These are phyloP conservation scores for Phytophthora syringae DNA, from an alignment of 352 stramenopile species.

Conservation along the genomic window DNA sequence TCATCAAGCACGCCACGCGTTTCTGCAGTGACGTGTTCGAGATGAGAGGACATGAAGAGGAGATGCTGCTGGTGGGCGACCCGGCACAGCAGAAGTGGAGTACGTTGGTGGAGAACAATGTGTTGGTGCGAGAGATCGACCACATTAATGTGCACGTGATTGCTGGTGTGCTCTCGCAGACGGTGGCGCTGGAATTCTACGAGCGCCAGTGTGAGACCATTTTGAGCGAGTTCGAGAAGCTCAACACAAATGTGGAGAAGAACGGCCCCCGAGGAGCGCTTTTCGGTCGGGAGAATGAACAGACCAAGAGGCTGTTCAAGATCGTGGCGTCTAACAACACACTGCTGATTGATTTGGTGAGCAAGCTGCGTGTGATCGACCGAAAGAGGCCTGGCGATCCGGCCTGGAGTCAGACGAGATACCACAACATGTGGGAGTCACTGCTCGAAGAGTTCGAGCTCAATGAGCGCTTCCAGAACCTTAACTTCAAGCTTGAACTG, in stretches of 20 bases:
- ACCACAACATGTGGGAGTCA: slow-evolving; percentile 93
- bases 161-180: slow-evolving; percentile 95
- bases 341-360: slow-evolving; percentile 96
- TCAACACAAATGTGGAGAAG: slow-evolving; percentile 90
- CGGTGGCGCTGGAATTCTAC: slow-evolving; percentile 96
- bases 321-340: slow-evolving; percentile 97
- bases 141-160: slow-evolving; percentile 93
- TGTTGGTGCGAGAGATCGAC: slow-evolving; percentile 81
- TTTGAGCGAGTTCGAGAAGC: slow-evolving; percentile 93
- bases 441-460: slow-evolving; percentile 94
- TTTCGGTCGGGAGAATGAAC: slow-evolving; percentile 78
- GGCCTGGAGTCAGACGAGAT: slow-evolving; percentile 95
- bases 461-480: slow-evolving; percentile 94
- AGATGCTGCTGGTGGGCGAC: slow-evolving; percentile 77
- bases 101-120: slow-evolving; percentile 84
- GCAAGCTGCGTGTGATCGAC: slow-evolving; percentile 96
- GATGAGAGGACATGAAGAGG: slow-evolving; percentile 80
- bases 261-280: slow-evolving; percentile 75
- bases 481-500: slow-evolving; percentile 98
- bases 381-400: slow-evolving; percentile 91
- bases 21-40: slow-evolving; percentile 84
- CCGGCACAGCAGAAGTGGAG: slow-evolving; percentile 80
- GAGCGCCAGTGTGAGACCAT: slow-evolving; percentile 96
- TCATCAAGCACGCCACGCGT: slow-evolving; percentile 78
- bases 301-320: slow-evolving; percentile 85